Evolutionary conservation across 2,329 filamentous ascomycete genomes (phyloP), one percentile per base, ranked within the genome.

Genomic region (Phialophora chinensis): DNA sequence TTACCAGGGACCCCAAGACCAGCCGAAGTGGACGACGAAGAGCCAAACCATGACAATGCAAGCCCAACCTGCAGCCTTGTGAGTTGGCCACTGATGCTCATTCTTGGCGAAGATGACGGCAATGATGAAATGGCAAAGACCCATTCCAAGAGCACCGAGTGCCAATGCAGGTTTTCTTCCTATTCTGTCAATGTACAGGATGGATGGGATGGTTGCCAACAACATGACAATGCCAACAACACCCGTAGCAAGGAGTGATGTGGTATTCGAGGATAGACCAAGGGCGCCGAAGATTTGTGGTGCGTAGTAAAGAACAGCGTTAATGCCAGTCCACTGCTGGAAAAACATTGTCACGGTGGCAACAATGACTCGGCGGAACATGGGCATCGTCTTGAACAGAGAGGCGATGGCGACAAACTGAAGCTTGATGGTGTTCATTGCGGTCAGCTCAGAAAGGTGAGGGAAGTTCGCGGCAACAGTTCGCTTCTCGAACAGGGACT

Each of bases 401-500:
- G 77, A 77, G 20, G 64, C 72, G 60, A 78, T 75, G 1, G 75
- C 77, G 3, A 79, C 63, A 14, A 79, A 91, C 72, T 91, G 88
- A 7, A 91, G 80, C 77, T 87, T 90, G 73, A 88, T 85, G n/a
- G 79, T 84, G 75, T 90, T 89, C 85, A 83, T 85, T 0, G 81
- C 78, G 0, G 86, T 90, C 59, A 83, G 82, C 66, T 88, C 83
- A 1, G 83, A 80, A 14, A 91, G 79, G 38, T 89, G 81, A 0
- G 90, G 91, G 76, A 91, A 92, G 27, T 88, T 82, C 68, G 90
- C 88, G 0, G 86, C 85, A 10, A 89, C 82, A 0, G 86, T 87
- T 38, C 87, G 85, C 78, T 93, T 91, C 77, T 94, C 91, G 71
- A 94, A 95, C 20, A 91, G 77, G 0, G 87, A 89, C 75, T 92